Base-by-base conservation (phyloP, 495 filamentous ascomycete genomes). In the Penicillium lagena region DNA sequence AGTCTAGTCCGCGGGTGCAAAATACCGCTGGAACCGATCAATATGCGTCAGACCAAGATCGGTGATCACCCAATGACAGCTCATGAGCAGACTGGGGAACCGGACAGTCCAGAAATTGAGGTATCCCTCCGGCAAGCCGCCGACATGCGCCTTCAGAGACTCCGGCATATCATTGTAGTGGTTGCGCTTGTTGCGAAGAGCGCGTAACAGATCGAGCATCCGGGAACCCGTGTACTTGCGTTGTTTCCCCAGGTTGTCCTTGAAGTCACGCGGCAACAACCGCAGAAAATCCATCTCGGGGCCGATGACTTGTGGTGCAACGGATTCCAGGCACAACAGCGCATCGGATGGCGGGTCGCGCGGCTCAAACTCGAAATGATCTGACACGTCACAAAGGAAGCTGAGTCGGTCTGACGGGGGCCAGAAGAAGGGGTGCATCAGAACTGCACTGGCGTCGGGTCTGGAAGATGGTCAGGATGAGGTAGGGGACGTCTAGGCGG, bases 341-440 rank as follows among this genome's bases (percentile, higher is more conserved):
- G 78, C 70, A 7, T 68, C 62, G 0, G 87, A 90, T 2, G 82
- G 84, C 2, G 87, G 83, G 34, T 95, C 88, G 29, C 86, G 80
- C 4, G 81, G 79, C 60, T 96, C 91, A 43, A 87, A 85, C 58
- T 98, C 93, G 54, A 95, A 96, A 56, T 93, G 88, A 55, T 98
- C 93, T 0, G 88, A 94, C 27, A 93, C 86, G 44, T 96, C 88
- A 55, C 89, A 91, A 12, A 98, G 79, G 67, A 97, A 98, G 28
- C 77, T 79, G 17, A 97, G 81, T 12, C 89, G 81, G 52, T 94
- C 90, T 53, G 91, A 89, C 1, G 85, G 60, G 2, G 78, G 66
- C 93, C 93, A 98, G 77, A 98, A 98, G 73, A 96, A 97, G 0
- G 93, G 93, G 57, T 98, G 93, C 27, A 84, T 79, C 67, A 95